phyloP scores from a whole-genome alignment of 1,284 basidiomycete genomes.

The Fomes fomentarius region DNA sequence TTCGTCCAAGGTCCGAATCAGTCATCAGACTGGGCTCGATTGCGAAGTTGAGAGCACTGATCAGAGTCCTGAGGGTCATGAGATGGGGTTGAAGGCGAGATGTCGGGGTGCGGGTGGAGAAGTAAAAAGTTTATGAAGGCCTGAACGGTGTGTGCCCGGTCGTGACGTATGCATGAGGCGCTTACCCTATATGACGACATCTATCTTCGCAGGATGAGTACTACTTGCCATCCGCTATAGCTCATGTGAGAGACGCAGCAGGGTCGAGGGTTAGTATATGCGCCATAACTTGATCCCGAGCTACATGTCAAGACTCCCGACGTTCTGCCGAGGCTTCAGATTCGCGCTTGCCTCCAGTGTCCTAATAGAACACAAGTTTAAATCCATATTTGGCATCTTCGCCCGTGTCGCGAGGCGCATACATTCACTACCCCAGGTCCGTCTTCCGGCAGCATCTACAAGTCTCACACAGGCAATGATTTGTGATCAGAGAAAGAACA shows the following conservation, averaged over 20 bases:
- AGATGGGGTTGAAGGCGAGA: not conserved
- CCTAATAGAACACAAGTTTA: too few relatives aligned
- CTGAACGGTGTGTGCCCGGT: not conserved
- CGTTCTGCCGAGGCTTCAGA: too few relatives aligned
- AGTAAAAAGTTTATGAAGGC: not conserved
- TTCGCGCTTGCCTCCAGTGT: too few relatives aligned
- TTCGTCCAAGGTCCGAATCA: not conserved
- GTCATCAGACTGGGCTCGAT: not conserved
- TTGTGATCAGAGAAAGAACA: too few relatives aligned
- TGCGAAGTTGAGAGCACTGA: not conserved
- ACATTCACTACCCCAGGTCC: too few relatives aligned
- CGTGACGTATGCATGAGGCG: not conserved
- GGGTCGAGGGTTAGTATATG: not conserved
- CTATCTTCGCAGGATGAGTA: not conserved
- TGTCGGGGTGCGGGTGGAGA: not conserved
- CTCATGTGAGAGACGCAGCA: not conserved
- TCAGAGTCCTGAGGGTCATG: not conserved
- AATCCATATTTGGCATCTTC: too few relatives aligned
- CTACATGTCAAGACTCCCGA: not conserved
- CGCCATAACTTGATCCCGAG: not conserved
- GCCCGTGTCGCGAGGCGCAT: too few relatives aligned
- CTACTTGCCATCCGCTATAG: not conserved
- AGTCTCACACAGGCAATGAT: too few relatives aligned
- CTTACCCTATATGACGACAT: not conserved
- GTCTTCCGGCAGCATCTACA: too few relatives aligned